Base-by-base conservation (phyloP, 257 asterid genomes). In the Perilla frutescens region DNA sequence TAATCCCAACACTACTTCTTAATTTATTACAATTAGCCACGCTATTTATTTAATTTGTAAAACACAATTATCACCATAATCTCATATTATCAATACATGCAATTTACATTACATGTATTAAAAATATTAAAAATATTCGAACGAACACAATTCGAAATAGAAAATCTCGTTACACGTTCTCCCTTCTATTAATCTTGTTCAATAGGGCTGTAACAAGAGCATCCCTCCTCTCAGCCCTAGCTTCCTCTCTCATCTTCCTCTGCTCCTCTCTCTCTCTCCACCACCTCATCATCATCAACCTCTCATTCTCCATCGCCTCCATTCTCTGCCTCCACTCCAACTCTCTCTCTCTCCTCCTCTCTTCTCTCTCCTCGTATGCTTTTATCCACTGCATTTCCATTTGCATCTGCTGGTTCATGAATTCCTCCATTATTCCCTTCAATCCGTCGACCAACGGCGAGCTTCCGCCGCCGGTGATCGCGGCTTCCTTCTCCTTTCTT, bases 241-340 rank as follows among this genome's bases (percentile, higher is more conserved):
- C 91, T 82, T 93, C 98, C 56, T 90, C 96, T 77, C 96, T 86
- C 50, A 76, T 60, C 66, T 77, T 85, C 78, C 96, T 87, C 80
- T 87, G 91, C 62, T 89, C 96, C 50, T 91, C 96, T 49, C 85
- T 79, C 62, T 91, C 96, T 67, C 90, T 80, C 93, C 93, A 91
- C 32, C 83, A 78, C 64, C 78, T 85, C 6, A 85, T 86, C 93
- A 89, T 85, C 93, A 84, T 80, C 34, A 83, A 4, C 85, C 93
- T 87, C 89, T 93, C 98, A 29, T 79, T 91, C 79, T 93, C 97
- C 83, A 93, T 54, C 0, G 86, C 90, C 77, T 89, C 97, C 98
- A 90, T 89, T 10, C 72, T 89, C 67, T 81, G 86, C 53, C 96
- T 83, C 97, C 96, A 89, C 72, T 89, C 91, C 87, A 84, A 84